Percentiles rank a stretch among this genome's conserved stretches.
These are phyloP conservation scores for Scedosporium dehoogii DNA, from an alignment of 2,329 filamentous ascomycete species.

Conservation along the genomic window DNA sequence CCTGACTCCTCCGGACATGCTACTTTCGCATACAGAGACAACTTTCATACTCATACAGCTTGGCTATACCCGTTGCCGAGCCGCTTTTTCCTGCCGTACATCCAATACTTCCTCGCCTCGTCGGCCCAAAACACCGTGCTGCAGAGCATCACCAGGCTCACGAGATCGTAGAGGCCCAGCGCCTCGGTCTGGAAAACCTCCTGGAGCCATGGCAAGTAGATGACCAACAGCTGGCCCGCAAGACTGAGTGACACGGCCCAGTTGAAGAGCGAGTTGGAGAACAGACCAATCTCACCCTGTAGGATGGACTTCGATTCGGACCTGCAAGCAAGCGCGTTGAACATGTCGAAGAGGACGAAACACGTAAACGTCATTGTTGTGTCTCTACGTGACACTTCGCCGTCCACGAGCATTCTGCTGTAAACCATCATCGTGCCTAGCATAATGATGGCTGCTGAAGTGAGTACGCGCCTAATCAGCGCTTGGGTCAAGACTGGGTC, in stretches of 20 bases:
- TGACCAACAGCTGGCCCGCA: constrained; percentile 77
- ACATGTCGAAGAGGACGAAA: constrained; percentile 99
- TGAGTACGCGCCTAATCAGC: constrained; percentile 76
- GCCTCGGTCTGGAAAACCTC: constrained; percentile 94
- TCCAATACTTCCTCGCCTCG: constrained; percentile 75
- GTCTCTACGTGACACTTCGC: constrained; percentile 79
- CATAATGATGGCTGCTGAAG: constrained; percentile 84
- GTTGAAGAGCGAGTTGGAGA: constrained; percentile 90
- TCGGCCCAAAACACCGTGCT: constrained; percentile 95
- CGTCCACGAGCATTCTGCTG: constrained; percentile 74
- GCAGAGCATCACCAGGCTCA: constrained; percentile 63
- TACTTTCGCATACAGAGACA: neutral
- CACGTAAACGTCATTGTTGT: constrained; percentile 99
- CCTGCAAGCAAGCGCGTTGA: constrained; percentile 90
- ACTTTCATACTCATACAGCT: constrained; percentile 1
- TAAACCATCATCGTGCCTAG: constrained; percentile 86
- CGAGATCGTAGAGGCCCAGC: constrained; percentile 61
- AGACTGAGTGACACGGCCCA: constrained; percentile 84
- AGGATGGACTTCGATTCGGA: constrained; percentile 85
- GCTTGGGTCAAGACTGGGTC: constrained; percentile 84
- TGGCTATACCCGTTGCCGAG: constrained; percentile 50
- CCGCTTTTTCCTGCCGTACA: constrained; percentile 44
- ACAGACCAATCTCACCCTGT: constrained; percentile 71
- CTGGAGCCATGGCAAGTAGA: constrained; percentile 91
- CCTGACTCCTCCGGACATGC: neutral